phyloP scores from a whole-genome alignment of 192 early-diverging fungal species.

The Backusella psychrophila region DNA sequence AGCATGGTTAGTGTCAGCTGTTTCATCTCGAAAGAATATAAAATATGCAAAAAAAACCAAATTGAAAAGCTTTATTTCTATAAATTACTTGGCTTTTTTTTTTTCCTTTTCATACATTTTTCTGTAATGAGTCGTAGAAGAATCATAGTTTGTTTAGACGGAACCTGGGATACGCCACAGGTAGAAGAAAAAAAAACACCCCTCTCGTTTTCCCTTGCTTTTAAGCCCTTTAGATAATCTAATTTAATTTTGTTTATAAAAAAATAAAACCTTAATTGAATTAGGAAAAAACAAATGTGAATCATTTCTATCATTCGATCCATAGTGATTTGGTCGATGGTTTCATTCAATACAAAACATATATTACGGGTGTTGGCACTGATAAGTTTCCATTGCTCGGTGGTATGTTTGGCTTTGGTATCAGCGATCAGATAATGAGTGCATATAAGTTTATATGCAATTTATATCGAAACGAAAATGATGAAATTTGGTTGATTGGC shows the following conservation, averaged over 20 bases:
- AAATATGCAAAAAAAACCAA: too few relatives aligned
- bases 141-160: slow-evolving; percentile 11
- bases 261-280: neutral
- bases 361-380: slow-evolving; percentile 18
- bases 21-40: too few relatives aligned
- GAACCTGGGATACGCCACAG: slow-evolving; percentile 5
- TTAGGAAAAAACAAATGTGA: slow-evolving; percentile 14
- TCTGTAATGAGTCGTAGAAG: neutral
- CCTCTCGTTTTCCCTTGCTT: neutral
- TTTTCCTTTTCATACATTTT: neutral
- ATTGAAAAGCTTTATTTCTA: too few relatives aligned
- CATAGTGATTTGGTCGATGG: neutral
- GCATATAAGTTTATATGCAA: slow-evolving; percentile 19
- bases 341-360: slow-evolving; percentile 2
- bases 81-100: too few relatives aligned
- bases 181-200: neutral
- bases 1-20: too few relatives aligned
- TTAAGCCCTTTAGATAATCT: neutral
- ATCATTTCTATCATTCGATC: neutral
- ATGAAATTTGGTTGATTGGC: slow-evolving; percentile 24
- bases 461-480: slow-evolving; percentile 14
- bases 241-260: neutral
- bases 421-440: slow-evolving; percentile 14
- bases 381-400: neutral
- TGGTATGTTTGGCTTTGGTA: slow-evolving; percentile 20